Evolutionary conservation across 2,329 filamentous ascomycete genomes (phyloP), one percentile per base, ranked within the genome.

Genomic region (Neoscytalidium dimidiatum): DNA sequence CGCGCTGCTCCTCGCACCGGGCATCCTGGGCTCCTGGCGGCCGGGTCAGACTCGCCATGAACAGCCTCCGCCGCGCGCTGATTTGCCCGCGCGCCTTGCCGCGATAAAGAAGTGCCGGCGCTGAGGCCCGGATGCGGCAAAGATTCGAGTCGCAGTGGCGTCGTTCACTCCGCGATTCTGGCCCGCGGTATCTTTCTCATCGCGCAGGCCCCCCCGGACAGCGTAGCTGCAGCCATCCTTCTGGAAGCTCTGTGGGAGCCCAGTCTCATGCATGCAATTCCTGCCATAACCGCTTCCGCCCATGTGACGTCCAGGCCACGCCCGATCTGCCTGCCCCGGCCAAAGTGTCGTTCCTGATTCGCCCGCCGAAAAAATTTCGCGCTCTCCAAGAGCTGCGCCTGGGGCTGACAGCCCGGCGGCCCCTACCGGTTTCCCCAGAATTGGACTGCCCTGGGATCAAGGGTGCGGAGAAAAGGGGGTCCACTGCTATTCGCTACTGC

Each of bases 41-140:
- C 35, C 14, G 53, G 53, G 21, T 11, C 33, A 11, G 21, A 23
- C 5, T 21, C 5, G 33, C 21, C 21, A 4, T 26, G 52, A 9
- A 26, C 19, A 11, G 26, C 9, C 48, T 19, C 29, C 21, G 46
- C 4, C 41, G 56, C 41, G n/a, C 29, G 56, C 6, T 60, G 56
- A 60, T 60, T 60, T 60, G 56, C 41, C 28, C 56, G 53, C 17
- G 23, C 23, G 21, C 4, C 17, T 17, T 29, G 26, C 26, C 9
- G 38, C 56, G 56, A 60, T 60, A 60, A 60, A 60, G 38, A 60
- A 33, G 56, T 33, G 28, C 41, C 56, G 56, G 56, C 38, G 56
- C 56, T 60, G 56, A 33, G 11, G 17, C 26, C 56, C 56, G n/a
- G 56, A 60, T 60, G 38, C 11, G 41, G 56, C 38, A 46, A 46